Conservation (phyloP, 306 rosid species). For the Canavalia gladiata region DNA sequence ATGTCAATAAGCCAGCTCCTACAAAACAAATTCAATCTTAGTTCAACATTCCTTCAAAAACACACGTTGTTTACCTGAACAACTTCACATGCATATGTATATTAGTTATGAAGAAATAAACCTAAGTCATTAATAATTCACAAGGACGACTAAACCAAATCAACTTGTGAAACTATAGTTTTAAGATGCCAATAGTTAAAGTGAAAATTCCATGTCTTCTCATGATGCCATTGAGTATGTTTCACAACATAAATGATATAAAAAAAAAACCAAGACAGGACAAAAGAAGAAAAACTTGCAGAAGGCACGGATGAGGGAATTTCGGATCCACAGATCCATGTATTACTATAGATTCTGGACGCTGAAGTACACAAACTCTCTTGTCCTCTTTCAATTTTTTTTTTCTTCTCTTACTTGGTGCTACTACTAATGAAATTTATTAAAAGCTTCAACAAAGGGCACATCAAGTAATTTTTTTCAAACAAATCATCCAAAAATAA, state of each 20-base stretch:
- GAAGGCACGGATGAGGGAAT: neutral
- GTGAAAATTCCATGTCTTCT: neutral
- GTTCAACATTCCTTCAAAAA: conserved; percentile 27
- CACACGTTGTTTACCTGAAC: neutral
- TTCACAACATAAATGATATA: neutral
- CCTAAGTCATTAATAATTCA: neutral
- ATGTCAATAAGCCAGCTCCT: conserved; percentile 78
- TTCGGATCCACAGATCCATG: neutral
- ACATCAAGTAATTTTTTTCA: neutral
- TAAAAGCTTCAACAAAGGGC: neutral
- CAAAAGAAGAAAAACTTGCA: conserved; percentile 8
- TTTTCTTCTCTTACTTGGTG: neutral
- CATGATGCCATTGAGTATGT: neutral
- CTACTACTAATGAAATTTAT: neutral
- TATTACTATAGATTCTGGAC: neutral
- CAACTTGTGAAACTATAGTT: neutral
- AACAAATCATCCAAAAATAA: neutral
- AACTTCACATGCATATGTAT: neutral
- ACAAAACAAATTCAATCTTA: conserved; percentile 44
- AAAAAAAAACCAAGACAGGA: neutral
- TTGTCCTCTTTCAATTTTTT: neutral
- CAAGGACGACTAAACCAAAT: conserved; percentile 6
- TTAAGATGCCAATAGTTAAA: neutral
- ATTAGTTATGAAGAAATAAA: neutral
- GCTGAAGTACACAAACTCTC: neutral